These are phyloP conservation scores for Puccinia polysora DNA, from an alignment of 1,284 basidiomycete species.

Conservation along the genomic window DNA sequence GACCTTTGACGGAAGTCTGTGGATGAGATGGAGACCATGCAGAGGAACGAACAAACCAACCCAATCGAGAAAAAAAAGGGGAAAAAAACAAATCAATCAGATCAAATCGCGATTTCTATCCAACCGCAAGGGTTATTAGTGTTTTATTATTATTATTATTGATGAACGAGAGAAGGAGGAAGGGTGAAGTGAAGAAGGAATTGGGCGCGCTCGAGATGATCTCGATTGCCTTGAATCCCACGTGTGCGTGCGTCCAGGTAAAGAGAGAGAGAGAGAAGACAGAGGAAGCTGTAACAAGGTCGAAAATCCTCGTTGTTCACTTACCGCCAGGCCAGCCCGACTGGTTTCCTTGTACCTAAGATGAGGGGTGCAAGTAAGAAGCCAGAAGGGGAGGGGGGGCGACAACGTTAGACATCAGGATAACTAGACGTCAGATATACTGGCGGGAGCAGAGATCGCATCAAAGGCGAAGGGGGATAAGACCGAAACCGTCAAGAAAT, in stretches of 20 bases:
- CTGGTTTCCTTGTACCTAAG: constrained; percentile 77
- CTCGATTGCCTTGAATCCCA: constrained; percentile 59
- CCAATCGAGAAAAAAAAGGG: background rate
- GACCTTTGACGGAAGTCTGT: constrained; percentile 35
- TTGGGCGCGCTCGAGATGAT: constrained; percentile 38
- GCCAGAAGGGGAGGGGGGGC: background rate
- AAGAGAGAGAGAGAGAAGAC: too few species aligned
- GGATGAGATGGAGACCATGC: background rate
- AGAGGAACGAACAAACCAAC: background rate
- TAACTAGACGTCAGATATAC: too few species aligned
- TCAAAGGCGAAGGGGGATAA: constrained; percentile 50
- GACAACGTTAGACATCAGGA: too few species aligned
- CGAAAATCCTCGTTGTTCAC: too few species aligned
- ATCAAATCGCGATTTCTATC: too few species aligned
- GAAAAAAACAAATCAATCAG: background rate
- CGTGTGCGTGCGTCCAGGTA: constrained; percentile 24
- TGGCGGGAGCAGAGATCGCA: background rate
- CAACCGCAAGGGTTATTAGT: background rate
- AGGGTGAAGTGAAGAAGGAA: background rate
- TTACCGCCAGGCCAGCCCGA: constrained; percentile 63
- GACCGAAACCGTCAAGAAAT: background rate
- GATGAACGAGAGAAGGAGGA: background rate
- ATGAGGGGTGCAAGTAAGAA: background rate
- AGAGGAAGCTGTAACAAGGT: too few species aligned
- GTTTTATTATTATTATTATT: background rate